Evolutionary conservation across 2,329 filamentous ascomycete species (phyloP).

Genomic region (Dissoconium aciculare): DNA sequence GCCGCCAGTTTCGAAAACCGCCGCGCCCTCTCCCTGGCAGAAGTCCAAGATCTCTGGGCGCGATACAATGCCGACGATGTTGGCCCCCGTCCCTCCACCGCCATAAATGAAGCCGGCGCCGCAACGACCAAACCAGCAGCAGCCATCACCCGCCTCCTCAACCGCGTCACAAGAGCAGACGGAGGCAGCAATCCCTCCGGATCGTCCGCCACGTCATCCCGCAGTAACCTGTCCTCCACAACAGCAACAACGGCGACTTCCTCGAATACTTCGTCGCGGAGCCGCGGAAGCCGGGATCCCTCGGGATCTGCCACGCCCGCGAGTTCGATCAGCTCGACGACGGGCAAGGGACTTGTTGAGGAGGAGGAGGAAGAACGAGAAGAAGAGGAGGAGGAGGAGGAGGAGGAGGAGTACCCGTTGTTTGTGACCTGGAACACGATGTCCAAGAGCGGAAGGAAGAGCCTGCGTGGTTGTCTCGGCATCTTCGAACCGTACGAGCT

Average conservation of each 20-base stretch:
- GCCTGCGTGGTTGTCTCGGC: conserved; percentile 84
- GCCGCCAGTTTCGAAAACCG: conserved; percentile 58
- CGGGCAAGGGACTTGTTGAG: conserved; percentile 28
- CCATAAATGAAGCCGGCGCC: conserved; percentile 17
- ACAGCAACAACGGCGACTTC: conserved; percentile 7
- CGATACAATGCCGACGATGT: conserved; percentile 35
- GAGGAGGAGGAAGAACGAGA: conserved; percentile 10
- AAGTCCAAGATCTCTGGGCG: conserved; percentile 56
- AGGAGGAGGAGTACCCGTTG: conserved; percentile 46
- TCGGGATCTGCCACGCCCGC: conserved; percentile 19
- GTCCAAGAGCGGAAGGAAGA: conserved; percentile 44
- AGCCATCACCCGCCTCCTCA: conserved; percentile 5
- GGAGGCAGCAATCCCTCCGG: conserved; percentile 27
- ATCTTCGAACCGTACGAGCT: conserved; percentile 74
- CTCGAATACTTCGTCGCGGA: conserved; percentile 3
- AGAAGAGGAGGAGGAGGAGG: too few species aligned
- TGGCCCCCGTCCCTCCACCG: conserved; percentile 13
- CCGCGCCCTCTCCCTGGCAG: conserved; percentile 48
- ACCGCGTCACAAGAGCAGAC: background rate
- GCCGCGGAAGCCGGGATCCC: conserved; percentile 7
- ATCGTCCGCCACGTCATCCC: conserved; percentile 23
- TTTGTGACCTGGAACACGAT: conserved; percentile 92
- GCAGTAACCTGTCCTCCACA: conserved; percentile 19
- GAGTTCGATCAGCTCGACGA: conserved; percentile 31
- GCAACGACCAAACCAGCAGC: conserved; percentile 17